Percentiles rank a stretch among this genome's conserved stretches.
Conservation (phyloP, 768 basidiomycete genomes). For the Hydnum rufescens region DNA sequence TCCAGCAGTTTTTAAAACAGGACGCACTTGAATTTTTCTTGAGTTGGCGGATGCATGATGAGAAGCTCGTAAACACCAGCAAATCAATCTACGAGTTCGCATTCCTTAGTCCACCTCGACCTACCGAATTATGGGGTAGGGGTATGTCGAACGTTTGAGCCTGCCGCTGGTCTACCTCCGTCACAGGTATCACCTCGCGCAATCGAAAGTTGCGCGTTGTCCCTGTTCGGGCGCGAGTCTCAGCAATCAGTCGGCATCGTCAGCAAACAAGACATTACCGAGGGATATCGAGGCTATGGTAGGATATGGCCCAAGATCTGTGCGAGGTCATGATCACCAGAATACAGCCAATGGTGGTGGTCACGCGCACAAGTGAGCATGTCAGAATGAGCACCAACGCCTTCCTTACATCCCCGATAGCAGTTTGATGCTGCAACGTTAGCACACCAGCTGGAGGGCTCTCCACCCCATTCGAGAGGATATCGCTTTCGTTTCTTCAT, state of each 20-base stretch:
- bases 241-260: neutral
- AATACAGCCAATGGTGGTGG: neutral
- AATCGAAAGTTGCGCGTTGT: slow-evolving; percentile 52
- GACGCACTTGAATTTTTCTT: slow-evolving; percentile 50
- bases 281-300: slow-evolving; percentile 74
- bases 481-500: slow-evolving; percentile 39
- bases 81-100: neutral
- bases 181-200: slow-evolving; percentile 52
- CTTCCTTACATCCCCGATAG: slow-evolving; percentile 60
- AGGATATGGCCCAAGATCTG: slow-evolving; percentile 64
- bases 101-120: slow-evolving; percentile 13
- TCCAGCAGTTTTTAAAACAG: neutral
- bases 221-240: slow-evolving; percentile 22
- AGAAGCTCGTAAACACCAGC: slow-evolving; percentile 29
- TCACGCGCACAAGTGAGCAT: slow-evolving; percentile 8
- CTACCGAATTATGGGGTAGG: slow-evolving; percentile 57
- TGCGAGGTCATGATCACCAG: slow-evolving; percentile 19
- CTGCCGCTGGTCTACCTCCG: slow-evolving; percentile 33
- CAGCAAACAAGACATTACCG: slow-evolving; percentile 23
- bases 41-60: slow-evolving; percentile 77
- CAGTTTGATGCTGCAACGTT: slow-evolving; percentile 78
- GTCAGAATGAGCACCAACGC: slow-evolving; percentile 68
- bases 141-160: slow-evolving; percentile 64
- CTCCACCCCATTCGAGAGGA: slow-evolving; percentile 45
- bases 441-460: slow-evolving; percentile 36